These are phyloP conservation scores for Esteya vermicola DNA, from an alignment of 2,329 filamentous ascomycete genomes.

Conservation along the genomic window DNA sequence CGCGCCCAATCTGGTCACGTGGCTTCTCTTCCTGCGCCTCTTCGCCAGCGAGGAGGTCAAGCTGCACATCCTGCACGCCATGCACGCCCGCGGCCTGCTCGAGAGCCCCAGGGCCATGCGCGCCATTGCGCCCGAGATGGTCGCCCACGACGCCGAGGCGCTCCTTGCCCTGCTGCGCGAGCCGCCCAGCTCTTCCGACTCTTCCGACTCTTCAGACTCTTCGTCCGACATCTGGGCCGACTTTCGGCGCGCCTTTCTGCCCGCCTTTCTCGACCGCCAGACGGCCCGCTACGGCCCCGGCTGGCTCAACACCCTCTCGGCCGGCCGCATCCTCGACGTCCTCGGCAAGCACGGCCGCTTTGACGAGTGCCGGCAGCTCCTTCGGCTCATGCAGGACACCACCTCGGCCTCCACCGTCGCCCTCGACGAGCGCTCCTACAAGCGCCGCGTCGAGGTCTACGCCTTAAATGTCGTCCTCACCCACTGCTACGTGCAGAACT, in stretches of 20 bases:
- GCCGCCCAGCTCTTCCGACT: not conserved
- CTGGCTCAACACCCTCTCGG: conserved; percentile 26
- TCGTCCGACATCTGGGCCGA: too few species aligned
- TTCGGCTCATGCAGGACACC: conserved; percentile 18
- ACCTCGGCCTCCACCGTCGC: too few species aligned
- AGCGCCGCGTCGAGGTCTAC: conserved; percentile 13
- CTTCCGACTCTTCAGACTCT: conserved; percentile 12
- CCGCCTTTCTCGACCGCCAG: conserved; percentile 25
- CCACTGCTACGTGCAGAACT: conserved; percentile 14
- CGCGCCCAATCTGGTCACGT: conserved; percentile 28
- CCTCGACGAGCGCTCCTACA: not conserved
- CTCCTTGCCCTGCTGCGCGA: not conserved
- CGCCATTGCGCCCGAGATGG: conserved; percentile 27
- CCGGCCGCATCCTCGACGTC: conserved; percentile 26
- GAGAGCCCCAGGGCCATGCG: conserved; percentile 20
- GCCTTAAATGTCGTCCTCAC: conserved; percentile 21
- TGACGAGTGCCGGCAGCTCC: conserved; percentile 15
- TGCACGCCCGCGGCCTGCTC: conserved; percentile 30
- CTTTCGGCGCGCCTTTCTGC: conserved; percentile 8
- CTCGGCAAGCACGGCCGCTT: conserved; percentile 24
- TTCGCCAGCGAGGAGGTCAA: conserved; percentile 45
- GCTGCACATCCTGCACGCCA: conserved; percentile 29
- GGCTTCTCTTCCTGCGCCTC: conserved; percentile 33
- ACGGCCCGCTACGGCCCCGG: conserved; percentile 26
- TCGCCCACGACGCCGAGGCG: conserved; percentile 19